Conservation (phyloP, 2,329 filamentous ascomycete genomes). For the Blastomyces gilchristii region DNA sequence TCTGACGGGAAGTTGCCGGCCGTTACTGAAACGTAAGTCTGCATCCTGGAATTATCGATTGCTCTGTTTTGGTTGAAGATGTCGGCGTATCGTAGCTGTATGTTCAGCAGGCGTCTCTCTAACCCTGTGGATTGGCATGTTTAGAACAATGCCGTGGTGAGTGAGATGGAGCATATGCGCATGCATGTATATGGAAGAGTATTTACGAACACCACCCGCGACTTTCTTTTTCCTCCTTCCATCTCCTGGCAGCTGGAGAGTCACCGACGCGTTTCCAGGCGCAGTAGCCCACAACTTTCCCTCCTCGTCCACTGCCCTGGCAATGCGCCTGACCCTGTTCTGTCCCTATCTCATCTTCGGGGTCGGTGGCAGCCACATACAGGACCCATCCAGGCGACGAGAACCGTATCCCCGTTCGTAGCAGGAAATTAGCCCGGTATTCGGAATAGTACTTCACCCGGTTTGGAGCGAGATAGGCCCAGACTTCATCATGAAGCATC, state of each 20-base stretch:
- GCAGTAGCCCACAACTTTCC: conserved; percentile 16
- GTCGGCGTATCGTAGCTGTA: conserved; percentile 11
- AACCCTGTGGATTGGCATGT: conserved; percentile 9
- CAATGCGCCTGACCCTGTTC: conserved; percentile 1
- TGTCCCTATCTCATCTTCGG: conserved; percentile 7
- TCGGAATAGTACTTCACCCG: conserved; percentile 15
- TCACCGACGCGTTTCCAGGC: conserved; percentile 11
- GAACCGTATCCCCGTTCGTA: conserved; percentile 13
- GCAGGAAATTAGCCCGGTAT: conserved; percentile 15
- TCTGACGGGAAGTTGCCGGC: conserved; percentile 12
- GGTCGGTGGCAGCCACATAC: conserved; percentile 16
- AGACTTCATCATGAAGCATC: conserved; percentile 17
- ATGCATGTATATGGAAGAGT: not conserved
- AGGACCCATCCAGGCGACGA: conserved; percentile 13
- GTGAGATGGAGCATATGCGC: not conserved
- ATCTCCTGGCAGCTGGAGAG: conserved; percentile 11
- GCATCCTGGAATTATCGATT: conserved; percentile 6
- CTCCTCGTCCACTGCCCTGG: conserved; percentile 9
- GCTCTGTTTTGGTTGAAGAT: conserved; percentile 13
- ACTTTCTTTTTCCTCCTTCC: conserved; percentile 9
- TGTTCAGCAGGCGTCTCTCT: conserved; percentile 12
- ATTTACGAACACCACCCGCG: conserved; percentile 5
- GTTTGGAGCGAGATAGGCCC: conserved; percentile 13
- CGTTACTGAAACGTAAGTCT: conserved; percentile 7
- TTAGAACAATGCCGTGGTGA: not conserved